Evolutionary conservation across 305 asterid genomes (phyloP).

Genomic region (Lippia alba): DNA sequence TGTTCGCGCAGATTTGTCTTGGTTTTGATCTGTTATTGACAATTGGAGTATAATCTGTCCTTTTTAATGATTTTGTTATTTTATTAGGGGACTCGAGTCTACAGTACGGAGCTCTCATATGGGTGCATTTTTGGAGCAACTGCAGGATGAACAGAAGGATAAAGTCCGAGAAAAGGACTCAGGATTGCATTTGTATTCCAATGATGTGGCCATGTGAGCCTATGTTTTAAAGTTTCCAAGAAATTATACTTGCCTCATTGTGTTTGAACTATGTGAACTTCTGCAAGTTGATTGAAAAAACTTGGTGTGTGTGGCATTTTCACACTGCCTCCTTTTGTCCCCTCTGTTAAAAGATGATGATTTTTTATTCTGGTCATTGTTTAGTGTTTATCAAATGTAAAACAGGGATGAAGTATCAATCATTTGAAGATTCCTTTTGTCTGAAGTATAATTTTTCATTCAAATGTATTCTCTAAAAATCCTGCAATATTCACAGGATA

Average conservation of each 20-base stretch:
- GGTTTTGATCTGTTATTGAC: constrained; percentile 9
- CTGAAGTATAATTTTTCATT: constrained; percentile 4
- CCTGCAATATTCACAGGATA: constrained; percentile 55
- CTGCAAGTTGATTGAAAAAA: constrained; percentile 11
- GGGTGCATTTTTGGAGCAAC: constrained; percentile 84
- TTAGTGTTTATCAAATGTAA: constrained; percentile 18
- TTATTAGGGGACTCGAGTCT: constrained; percentile 67
- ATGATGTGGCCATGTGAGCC: constrained; percentile 88
- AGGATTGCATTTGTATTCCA: constrained; percentile 86
- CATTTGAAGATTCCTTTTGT: constrained; percentile 16
- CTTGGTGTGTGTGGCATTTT: constrained; percentile 6
- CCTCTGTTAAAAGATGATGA: not conserved
- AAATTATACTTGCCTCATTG: not conserved
- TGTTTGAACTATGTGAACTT: constrained; percentile 25
- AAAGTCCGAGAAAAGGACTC: constrained; percentile 68
- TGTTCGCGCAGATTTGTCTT: not conserved
- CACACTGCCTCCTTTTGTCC: constrained; percentile 10
- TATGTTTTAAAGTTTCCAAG: constrained; percentile 20
- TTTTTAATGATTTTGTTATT: constrained; percentile 27
- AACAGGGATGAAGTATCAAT: not conserved
- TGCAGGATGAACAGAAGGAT: constrained; percentile 74
- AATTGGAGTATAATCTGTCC: constrained; percentile 8
- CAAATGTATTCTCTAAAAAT: constrained; percentile 11
- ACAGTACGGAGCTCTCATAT: constrained; percentile 77
- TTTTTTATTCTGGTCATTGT: not conserved